phyloP scores from a whole-genome alignment of 352 stramenopile genomes.

The Peronospora destructor region DNA sequence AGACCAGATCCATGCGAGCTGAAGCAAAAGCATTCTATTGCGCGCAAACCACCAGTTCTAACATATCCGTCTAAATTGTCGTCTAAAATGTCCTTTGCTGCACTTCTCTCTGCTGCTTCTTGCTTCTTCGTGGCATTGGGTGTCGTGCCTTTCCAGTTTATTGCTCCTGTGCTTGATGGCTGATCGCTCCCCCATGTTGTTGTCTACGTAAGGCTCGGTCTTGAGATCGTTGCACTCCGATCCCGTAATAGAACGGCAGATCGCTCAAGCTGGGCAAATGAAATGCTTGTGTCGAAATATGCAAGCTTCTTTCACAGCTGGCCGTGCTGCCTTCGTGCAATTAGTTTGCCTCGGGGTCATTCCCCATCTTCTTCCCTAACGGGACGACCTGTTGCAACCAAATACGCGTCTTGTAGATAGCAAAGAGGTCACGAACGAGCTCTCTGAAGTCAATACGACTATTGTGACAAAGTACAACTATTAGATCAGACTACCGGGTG shows the following conservation, averaged over 20 bases:
- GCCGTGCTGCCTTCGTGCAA: slow-evolving; percentile 2
- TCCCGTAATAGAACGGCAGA: slow-evolving; percentile 16
- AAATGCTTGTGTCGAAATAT: slow-evolving; percentile 14
- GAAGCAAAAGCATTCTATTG: slow-evolving; percentile 44
- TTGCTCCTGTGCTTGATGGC: slow-evolving; percentile 6
- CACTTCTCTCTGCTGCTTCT: slow-evolving; percentile 26
- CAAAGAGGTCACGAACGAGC: slow-evolving; percentile 96
- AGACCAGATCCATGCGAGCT: slow-evolving; percentile 2
- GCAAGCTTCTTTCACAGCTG: slow-evolving; percentile 9
- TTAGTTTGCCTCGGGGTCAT: slow-evolving; percentile 56
- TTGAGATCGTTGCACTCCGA: slow-evolving; percentile 24
- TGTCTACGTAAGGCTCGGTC: slow-evolving; percentile 27
- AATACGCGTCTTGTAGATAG: slow-evolving; percentile 98
- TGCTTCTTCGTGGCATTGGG: slow-evolving; percentile 13
- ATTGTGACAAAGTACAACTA: not conserved
- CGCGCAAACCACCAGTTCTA: slow-evolving; percentile 39
- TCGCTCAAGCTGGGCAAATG: slow-evolving; percentile 15
- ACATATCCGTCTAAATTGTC: slow-evolving; percentile 43
- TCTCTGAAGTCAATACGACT: slow-evolving; percentile 97
- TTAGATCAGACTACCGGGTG: slow-evolving; percentile 2
- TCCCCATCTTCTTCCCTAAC: slow-evolving; percentile 56
- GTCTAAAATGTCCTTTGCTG: slow-evolving; percentile 37
- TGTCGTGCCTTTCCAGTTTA: slow-evolving; percentile 6
- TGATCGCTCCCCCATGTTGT: slow-evolving; percentile 15
- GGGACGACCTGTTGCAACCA: slow-evolving; percentile 95